Percentiles rank a stretch among this genome's conserved stretches.
phyloP scores from a whole-genome alignment of 257 asterid genomes.

The Avicennia marina region DNA sequence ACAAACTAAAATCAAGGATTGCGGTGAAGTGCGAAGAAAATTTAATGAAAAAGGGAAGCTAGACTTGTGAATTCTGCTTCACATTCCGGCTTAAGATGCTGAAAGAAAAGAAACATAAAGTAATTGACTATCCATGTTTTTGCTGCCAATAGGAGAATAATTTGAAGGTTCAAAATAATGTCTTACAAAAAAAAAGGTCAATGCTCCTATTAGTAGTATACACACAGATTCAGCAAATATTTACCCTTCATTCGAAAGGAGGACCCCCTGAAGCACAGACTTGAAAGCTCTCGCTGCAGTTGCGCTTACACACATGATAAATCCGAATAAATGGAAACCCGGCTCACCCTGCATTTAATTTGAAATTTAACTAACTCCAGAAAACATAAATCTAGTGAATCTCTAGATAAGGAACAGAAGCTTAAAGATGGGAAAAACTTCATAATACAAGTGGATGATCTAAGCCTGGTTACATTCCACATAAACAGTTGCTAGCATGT shows the following conservation, averaged over 20 bases:
- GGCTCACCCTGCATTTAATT: slow-evolving; percentile 67
- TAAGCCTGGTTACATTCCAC: no score
- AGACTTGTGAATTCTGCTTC: no score
- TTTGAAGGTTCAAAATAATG: no score
- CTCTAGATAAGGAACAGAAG: neutral
- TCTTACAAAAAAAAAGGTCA: neutral
- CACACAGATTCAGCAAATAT: no score
- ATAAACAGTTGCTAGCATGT: no score
- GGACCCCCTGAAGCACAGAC: slow-evolving; percentile 72
- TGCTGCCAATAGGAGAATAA: neutral
- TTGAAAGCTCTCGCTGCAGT: slow-evolving; percentile 81
- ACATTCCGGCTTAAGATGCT: neutral
- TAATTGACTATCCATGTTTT: no score
- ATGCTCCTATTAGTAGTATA: neutral
- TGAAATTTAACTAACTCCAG: no score
- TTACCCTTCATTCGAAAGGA: slow-evolving; percentile 70
- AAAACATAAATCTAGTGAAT: neutral
- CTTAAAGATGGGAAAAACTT: neutral
- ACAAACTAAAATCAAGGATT: neutral
- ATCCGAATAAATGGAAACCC: slow-evolving; percentile 63
- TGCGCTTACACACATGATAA: slow-evolving; percentile 65
- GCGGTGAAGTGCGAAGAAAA: neutral
- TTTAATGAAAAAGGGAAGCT: neutral
- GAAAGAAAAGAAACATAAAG: neutral
- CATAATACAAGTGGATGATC: no score